Conservation (phyloP, 1,284 basidiomycete species). For the Apiotrichum veenhuisii region DNA sequence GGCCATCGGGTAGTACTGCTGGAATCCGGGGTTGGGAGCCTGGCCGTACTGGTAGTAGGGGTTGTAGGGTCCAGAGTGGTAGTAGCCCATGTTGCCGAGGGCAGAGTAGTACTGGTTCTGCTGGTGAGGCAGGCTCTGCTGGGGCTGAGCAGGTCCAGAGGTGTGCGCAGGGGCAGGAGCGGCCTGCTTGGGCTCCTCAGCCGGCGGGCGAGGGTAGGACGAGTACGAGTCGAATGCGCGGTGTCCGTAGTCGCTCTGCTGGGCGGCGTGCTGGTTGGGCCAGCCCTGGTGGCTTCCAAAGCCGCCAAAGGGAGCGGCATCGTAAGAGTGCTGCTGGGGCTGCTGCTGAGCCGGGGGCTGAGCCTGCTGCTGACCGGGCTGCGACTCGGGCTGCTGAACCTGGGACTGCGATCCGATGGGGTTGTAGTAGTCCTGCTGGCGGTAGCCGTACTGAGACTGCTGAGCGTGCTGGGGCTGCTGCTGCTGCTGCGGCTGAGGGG, state of each 20-base stretch:
- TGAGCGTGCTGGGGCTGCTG: constrained; percentile 20
- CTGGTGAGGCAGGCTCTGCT: constrained; percentile 38
- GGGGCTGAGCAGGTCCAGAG: constrained; percentile 38
- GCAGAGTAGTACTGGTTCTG: constrained; percentile 47
- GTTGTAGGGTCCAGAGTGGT: constrained; percentile 50
- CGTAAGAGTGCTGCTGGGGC: constrained; percentile 32
- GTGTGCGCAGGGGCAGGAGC: constrained; percentile 36
- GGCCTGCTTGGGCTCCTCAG: constrained; percentile 43
- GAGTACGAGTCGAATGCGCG: constrained; percentile 48
- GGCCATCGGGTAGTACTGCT: constrained; percentile 49
- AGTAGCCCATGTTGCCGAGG: constrained; percentile 47
- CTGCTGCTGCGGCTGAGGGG: constrained; percentile 15
- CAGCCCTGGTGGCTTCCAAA: constrained; percentile 17
- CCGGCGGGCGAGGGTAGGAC: constrained; percentile 45
- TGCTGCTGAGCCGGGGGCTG: constrained; percentile 29
- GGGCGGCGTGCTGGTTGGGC: constrained; percentile 19
- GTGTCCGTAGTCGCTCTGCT: constrained; percentile 22
- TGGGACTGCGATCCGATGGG: constrained; percentile 26
- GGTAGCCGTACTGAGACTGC: constrained; percentile 32
- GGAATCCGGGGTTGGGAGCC: constrained; percentile 46
- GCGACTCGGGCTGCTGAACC: constrained; percentile 21
- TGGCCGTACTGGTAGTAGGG: constrained; percentile 51
- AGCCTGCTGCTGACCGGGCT: constrained; percentile 10
- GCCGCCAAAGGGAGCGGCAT: constrained; percentile 13
- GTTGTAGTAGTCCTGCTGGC: constrained; percentile 37